phyloP scores from a whole-genome alignment of 495 filamentous ascomycete genomes.

The Articulospora tetracladia region DNA sequence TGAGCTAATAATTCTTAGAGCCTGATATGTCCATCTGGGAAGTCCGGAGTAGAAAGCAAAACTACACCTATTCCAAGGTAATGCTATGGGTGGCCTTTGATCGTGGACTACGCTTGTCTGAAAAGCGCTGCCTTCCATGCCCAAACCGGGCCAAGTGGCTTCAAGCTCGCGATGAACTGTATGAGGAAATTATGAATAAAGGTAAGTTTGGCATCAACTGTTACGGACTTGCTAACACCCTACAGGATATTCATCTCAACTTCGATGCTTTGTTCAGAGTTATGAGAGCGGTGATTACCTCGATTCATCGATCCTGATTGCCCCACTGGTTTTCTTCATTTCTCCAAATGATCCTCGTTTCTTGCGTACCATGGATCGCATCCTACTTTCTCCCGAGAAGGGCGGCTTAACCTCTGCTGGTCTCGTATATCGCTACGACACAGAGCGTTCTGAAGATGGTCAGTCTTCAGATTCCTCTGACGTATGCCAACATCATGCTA shows the following conservation, averaged over 20 bases:
- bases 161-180: slow-evolving; percentile 55
- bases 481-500: not conserved
- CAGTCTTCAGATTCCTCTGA: slow-evolving; percentile 20
- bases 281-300: slow-evolving; percentile 64
- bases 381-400: slow-evolving; percentile 62
- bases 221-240: not conserved
- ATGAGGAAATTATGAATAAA: slow-evolving; percentile 69
- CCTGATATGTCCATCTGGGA: slow-evolving; percentile 81
- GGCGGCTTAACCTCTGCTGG: slow-evolving; percentile 69
- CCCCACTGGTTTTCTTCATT: slow-evolving; percentile 72
- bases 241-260: slow-evolving; percentile 54
- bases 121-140: slow-evolving; percentile 67
- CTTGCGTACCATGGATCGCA: slow-evolving; percentile 61
- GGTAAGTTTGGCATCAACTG: slow-evolving; percentile 24
- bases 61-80: slow-evolving; percentile 71
- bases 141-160: slow-evolving; percentile 62
- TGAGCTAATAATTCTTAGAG: slow-evolving; percentile 31
- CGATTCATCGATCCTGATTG: slow-evolving; percentile 68
- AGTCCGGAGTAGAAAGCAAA: slow-evolving; percentile 65
- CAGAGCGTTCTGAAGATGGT: slow-evolving; percentile 62
- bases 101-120: slow-evolving; percentile 63
- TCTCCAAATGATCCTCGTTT: slow-evolving; percentile 70
- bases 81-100: slow-evolving; percentile 77
- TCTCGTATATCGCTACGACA: slow-evolving; percentile 69
- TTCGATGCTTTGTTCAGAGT: slow-evolving; percentile 65